phyloP scores from a whole-genome alignment of 805 yeast species.

The Myxozyma sirexii region DNA sequence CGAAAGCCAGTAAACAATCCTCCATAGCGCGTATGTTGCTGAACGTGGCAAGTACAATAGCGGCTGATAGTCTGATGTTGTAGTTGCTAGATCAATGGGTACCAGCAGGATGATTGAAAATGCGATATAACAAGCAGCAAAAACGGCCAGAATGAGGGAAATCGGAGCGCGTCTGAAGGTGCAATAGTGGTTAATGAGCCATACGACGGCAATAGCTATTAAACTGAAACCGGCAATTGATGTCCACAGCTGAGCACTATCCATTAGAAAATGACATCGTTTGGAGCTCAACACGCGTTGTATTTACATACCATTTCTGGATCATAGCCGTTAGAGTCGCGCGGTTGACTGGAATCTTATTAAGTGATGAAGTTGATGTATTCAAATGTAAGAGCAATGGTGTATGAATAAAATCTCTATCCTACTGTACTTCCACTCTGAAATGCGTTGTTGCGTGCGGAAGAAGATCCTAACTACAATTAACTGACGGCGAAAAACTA shows the following conservation, averaged over 20 bases:
- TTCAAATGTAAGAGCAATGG: too few species aligned
- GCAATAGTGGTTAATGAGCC: constrained; percentile 46
- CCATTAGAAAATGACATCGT: neutral
- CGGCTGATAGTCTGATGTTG: constrained; percentile 46
- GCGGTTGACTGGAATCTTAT: too few species aligned
- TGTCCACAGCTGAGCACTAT: constrained; percentile 14
- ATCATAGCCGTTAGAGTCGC: neutral
- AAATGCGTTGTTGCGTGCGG: too few species aligned
- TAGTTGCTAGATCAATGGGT: constrained; percentile 72
- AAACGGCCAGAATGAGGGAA: constrained; percentile 52
- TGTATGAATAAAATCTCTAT: too few species aligned
- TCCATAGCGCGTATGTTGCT: constrained; percentile 65
- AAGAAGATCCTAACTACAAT: too few species aligned
- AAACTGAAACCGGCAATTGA: constrained; percentile 37
- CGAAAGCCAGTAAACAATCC: constrained; percentile 76
- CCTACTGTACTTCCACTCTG: too few species aligned
- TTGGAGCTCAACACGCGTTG: too few species aligned
- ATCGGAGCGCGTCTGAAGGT: constrained; percentile 45
- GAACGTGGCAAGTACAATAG: constrained; percentile 54
- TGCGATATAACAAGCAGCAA: constrained; percentile 71
- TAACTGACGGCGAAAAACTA: too few species aligned
- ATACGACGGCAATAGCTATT: constrained; percentile 42
- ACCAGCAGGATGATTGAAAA: constrained; percentile 70
- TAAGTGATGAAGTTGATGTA: too few species aligned
- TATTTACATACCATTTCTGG: neutral